A percentile compares a stretch with the other conserved stretches of the same genome.
Evolutionary conservation across 2,329 filamentous ascomycete species (phyloP).

Genomic region (Cladosporium colombiae): DNA sequence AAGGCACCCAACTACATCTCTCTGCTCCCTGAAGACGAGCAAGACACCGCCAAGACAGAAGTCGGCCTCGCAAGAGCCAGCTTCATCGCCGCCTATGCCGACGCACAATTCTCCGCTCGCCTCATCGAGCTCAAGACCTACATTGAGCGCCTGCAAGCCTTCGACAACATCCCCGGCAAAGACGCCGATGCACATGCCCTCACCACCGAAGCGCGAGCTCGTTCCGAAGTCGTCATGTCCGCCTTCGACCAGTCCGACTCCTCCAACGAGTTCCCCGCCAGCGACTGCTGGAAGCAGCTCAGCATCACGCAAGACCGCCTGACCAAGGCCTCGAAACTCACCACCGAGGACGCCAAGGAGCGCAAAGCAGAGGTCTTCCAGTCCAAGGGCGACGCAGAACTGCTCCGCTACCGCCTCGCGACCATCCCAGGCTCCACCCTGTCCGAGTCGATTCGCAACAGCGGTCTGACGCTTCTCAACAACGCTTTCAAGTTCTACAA

Average conservation of each 20-base stretch:
- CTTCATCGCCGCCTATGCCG: slow-evolving; percentile 58
- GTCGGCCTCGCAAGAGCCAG: slow-evolving; percentile 57
- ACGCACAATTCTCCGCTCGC: slow-evolving; percentile 57
- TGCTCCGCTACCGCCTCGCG: slow-evolving; percentile 56
- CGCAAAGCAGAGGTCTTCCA: slow-evolving; percentile 55
- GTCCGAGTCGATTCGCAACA: slow-evolving; percentile 46
- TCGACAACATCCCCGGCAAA: slow-evolving; percentile 40
- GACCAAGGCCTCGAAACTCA: slow-evolving; percentile 53
- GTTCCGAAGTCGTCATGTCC: slow-evolving; percentile 34
- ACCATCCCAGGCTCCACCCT: slow-evolving; percentile 33
- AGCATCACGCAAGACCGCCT: slow-evolving; percentile 53
- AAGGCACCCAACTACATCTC: slow-evolving; percentile 56
- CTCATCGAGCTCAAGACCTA: slow-evolving; percentile 56
- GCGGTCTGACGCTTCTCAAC: slow-evolving; percentile 50
- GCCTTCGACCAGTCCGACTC: slow-evolving; percentile 27
- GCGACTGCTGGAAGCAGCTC: slow-evolving; percentile 54
- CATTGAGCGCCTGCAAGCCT: slow-evolving; percentile 41
- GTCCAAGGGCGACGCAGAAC: slow-evolving; percentile 57
- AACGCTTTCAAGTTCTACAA: slow-evolving; percentile 62
- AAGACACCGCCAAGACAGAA: slow-evolving; percentile 38
- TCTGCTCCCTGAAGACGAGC: slow-evolving; percentile 35
- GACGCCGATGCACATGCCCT: slow-evolving; percentile 59
- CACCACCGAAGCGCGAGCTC: slow-evolving; percentile 32
- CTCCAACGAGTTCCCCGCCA: slow-evolving; percentile 26
- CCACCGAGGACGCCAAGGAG: slow-evolving; percentile 44